A percentile compares a stretch with the other conserved stretches of the same genome.
phyloP scores from a whole-genome alignment of 2,329 filamentous ascomycete species.

The Penicillium sp. region DNA sequence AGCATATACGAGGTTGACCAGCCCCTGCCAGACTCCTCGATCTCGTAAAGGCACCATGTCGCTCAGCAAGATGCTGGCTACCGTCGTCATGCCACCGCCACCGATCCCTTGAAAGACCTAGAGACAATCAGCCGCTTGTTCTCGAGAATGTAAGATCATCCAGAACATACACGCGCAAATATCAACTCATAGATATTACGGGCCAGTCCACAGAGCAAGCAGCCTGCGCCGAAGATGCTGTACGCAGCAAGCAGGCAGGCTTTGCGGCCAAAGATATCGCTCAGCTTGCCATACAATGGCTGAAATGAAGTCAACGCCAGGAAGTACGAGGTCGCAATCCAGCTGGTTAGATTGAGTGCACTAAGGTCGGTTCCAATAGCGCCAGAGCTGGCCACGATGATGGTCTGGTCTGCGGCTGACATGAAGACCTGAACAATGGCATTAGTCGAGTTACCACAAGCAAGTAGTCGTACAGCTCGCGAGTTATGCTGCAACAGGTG shows the following conservation, averaged over 20 bases:
- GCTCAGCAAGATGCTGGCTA: constrained; percentile 66
- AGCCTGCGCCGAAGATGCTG: constrained; percentile 51
- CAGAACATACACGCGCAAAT: constrained; percentile 52
- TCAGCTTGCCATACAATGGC: constrained; percentile 60
- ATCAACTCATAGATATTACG: constrained; percentile 64
- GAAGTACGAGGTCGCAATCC: constrained; percentile 70
- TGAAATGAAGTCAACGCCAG: constrained; percentile 73
- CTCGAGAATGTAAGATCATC: constrained; percentile 31
- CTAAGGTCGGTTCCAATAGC: constrained; percentile 72
- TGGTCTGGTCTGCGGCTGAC: constrained; percentile 70
- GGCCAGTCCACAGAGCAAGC: constrained; percentile 55
- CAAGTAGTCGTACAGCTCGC: neutral
- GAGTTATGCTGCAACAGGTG: no score
- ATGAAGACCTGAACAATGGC: constrained; percentile 59
- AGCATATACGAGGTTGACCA: constrained; percentile 70
- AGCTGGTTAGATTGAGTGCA: constrained; percentile 70
- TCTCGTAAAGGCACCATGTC: constrained; percentile 69
- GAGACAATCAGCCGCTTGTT: neutral
- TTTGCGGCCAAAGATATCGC: constrained; percentile 58
- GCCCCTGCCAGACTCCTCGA: constrained; percentile 70
- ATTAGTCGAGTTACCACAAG: constrained; percentile 13
- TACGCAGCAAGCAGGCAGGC: constrained; percentile 51
- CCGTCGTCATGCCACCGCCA: constrained; percentile 68
- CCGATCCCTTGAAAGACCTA: constrained; percentile 61
- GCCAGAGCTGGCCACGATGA: constrained; percentile 74